Conservation (phyloP, 768 basidiomycete genomes). For the Serendipita sp. region DNA sequence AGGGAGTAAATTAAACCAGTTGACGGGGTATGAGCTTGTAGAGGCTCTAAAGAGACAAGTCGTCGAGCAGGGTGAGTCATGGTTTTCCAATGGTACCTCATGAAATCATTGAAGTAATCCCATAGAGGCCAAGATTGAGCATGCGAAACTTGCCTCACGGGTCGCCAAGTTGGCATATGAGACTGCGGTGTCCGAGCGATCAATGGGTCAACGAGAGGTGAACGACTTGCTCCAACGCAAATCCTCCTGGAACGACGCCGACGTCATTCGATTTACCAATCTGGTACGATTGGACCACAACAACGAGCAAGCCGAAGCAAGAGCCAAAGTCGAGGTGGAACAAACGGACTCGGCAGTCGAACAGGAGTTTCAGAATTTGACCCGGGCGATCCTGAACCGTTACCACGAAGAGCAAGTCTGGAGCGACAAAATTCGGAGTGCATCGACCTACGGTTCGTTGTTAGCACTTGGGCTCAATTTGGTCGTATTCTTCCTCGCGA, state of each 20-base stretch:
- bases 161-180: conserved; percentile 64
- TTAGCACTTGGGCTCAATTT: conserved; percentile 78
- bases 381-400: conserved; percentile 65
- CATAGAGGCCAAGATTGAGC: conserved; percentile 57
- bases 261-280: conserved; percentile 74
- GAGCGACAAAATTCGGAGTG: conserved; percentile 96
- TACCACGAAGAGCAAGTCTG: conserved; percentile 99
- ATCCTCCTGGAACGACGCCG: conserved; percentile 76
- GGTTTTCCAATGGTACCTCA: conserved; percentile 11
- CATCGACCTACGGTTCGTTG: conserved; percentile 84
- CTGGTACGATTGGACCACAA: conserved; percentile 84
- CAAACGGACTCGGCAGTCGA: conserved; percentile 70
- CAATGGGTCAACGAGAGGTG: conserved; percentile 58
- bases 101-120: conserved; percentile 9
- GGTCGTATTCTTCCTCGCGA: conserved; percentile 77
- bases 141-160: conserved; percentile 48
- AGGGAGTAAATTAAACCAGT: conserved; percentile 64
- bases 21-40: conserved; percentile 86
- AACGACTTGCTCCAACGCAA: conserved; percentile 92
- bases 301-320: conserved; percentile 61
- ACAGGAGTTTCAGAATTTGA: conserved; percentile 69
- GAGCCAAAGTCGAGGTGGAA: conserved; percentile 49
- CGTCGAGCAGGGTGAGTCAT: conserved; percentile 51
- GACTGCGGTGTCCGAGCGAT: conserved; percentile 59
- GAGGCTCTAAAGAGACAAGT: conserved; percentile 66